Conservation (phyloP, 2,329 filamentous ascomycete species). For the Calonectria leucothoes region DNA sequence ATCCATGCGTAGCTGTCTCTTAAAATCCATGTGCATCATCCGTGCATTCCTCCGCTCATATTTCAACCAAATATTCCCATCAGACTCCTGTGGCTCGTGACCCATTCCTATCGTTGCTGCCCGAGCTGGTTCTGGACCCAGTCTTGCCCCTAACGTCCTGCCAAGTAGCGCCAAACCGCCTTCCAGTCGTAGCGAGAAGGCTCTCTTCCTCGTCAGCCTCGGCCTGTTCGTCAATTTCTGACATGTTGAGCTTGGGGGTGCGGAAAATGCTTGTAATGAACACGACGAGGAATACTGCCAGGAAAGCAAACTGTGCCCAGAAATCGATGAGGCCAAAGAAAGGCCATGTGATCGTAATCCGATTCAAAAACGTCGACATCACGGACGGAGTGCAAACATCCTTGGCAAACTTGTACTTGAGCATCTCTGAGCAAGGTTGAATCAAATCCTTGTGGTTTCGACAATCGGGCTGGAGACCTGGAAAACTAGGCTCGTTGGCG, state of each 20-base stretch:
- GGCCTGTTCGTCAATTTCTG: slow-evolving; percentile 86
- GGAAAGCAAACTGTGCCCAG: slow-evolving; percentile 95
- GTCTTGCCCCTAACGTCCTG: slow-evolving; percentile 79
- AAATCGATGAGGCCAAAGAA: slow-evolving; percentile 95
- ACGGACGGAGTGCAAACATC: slow-evolving; percentile 91
- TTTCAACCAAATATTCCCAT: neutral
- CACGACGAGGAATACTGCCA: slow-evolving; percentile 85
- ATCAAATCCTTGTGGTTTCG: slow-evolving; percentile 76
- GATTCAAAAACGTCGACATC: slow-evolving; percentile 92
- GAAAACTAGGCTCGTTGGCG: slow-evolving; percentile 72
- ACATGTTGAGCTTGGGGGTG: slow-evolving; percentile 80
- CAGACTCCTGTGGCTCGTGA: slow-evolving; percentile 30
- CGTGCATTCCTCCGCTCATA: slow-evolving; percentile 11
- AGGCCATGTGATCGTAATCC: slow-evolving; percentile 92
- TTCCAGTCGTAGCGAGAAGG: slow-evolving; percentile 83
- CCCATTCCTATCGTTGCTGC: slow-evolving; percentile 29
- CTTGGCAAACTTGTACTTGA: slow-evolving; percentile 76
- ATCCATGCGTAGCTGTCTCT: neutral
- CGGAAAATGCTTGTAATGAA: slow-evolving; percentile 84
- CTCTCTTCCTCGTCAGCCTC: slow-evolving; percentile 96
- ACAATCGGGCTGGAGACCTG: slow-evolving; percentile 81
- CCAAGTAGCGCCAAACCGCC: slow-evolving; percentile 88
- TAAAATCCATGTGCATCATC: neutral
- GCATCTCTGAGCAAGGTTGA: slow-evolving; percentile 83
- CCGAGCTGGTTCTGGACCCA: slow-evolving; percentile 10